Percentiles rank a stretch among this genome's conserved stretches.
Evolutionary conservation across 495 filamentous ascomycete species (phyloP).

Genomic region (Hyaloscypha bicolor): DNA sequence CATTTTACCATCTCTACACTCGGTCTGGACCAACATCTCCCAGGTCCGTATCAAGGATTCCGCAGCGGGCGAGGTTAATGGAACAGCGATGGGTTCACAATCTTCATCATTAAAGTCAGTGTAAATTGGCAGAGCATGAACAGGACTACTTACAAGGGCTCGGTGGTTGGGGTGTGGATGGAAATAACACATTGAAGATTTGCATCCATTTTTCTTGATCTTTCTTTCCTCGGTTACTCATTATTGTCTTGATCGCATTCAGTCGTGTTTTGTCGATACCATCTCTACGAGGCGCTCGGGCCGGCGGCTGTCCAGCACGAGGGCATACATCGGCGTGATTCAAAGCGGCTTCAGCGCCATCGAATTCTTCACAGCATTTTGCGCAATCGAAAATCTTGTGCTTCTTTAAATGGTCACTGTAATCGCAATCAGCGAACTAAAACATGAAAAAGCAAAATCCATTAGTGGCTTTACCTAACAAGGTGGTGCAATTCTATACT

Average conservation of each 20-base stretch:
- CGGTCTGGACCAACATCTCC: not conserved
- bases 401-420: not conserved
- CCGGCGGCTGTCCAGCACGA: not conserved
- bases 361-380: slow-evolving; percentile 5
- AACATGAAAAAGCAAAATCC: not conserved
- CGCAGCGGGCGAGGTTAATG: not conserved
- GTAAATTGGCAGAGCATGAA: not conserved
- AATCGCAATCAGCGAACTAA: not conserved
- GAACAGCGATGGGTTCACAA: not conserved
- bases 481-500: no score
- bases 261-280: not conserved
- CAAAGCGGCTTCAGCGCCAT: not conserved
- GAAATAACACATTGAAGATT: not conserved
- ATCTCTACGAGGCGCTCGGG: not conserved
- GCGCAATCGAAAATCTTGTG: not conserved
- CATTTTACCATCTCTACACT: not conserved
- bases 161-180: not conserved
- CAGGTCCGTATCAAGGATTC: not conserved
- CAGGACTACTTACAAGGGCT: not conserved
- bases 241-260: not conserved
- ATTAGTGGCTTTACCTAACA: no score
- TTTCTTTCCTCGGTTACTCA: not conserved
- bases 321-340: not conserved
- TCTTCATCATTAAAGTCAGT: not conserved
- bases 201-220: not conserved